A percentile compares a stretch with the other conserved stretches of the same genome.
Conservation (phyloP, 2,329 filamentous ascomycete genomes). For the Teratosphaeria nubilosa region DNA sequence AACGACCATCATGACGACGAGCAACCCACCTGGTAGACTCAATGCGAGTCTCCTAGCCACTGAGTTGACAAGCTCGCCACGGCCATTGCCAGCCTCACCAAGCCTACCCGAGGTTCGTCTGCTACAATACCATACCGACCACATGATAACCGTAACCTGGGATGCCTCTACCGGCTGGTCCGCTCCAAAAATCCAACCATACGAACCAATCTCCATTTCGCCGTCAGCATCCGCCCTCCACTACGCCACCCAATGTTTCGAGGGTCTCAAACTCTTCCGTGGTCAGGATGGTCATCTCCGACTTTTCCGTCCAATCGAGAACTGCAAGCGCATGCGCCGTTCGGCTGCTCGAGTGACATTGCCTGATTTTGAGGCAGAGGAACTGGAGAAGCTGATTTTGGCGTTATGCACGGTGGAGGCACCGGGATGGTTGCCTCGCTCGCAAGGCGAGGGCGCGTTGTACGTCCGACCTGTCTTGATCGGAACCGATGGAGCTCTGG, state of each 20-base stretch:
- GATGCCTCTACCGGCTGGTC: not conserved
- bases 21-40: not conserved
- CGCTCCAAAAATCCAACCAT: not conserved
- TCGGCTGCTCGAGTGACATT: not conserved
- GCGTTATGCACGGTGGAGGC: not conserved
- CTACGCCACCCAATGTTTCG: not conserved
- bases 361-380: not conserved
- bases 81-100: not conserved
- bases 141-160: not conserved
- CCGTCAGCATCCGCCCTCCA: not conserved
- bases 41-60: not conserved
- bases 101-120: not conserved
- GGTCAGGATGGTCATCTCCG: not conserved
- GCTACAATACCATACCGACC: not conserved
- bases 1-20: not conserved
- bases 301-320: not conserved
- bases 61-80: not conserved
- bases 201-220: not conserved
- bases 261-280: not conserved
- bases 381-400: not conserved
- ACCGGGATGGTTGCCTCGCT: not conserved
- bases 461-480: not conserved
- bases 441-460: not conserved
- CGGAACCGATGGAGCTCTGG: not conserved
- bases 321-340: not conserved